Evolutionary conservation across 768 basidiomycete species (phyloP), one percentile per base, ranked within the genome.

Genomic region (Candolleomyces aberdarensis): DNA sequence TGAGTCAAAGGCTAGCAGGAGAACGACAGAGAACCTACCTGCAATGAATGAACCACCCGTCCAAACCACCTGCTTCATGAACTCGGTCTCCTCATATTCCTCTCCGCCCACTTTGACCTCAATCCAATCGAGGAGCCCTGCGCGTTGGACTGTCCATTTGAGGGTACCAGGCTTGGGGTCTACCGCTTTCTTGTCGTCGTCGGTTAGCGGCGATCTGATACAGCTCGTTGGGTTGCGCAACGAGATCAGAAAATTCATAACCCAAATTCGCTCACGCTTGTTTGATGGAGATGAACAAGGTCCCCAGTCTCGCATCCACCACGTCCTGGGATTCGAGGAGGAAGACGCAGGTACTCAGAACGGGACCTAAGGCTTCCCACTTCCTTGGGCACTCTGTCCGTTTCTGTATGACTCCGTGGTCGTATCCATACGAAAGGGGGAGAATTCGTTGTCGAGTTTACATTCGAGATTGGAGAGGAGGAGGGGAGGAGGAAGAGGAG

Each of bases 221-320:
- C 3, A 19, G 10, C 15, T 13, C 2, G 14, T n/a, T 19, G 41
- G 31, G 13, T 26, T 26, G 26, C 26, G 26, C 26, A 22, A 32
- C n/a, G 43, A 41, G 36, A 52, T 71, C 64, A 0, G 72, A 71
- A 20, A 72, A 65, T 57, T 75, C 74, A 1, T n/a, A n/a, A n/a
- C n/a, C 80, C 57, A 86, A 63, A 63, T 85, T 85, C 59, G 68
- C 64, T 41, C 81, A 71, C 0, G 88, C 88, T 61, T 90, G 89
- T 2, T 86, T 84, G 7, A 85, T 74, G 1, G 87, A 89, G 60
- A 92, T 88, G 69, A 91, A 90, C 5, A 88, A 91, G 3, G 88
- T 86, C 3, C 87, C 88, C 2, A 92, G 75, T 11, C 85, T 76
- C 8, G 88, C 82, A 89, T 75, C 8, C 69, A 48, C 31, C 26